These are phyloP conservation scores for Nemania serpens DNA, from an alignment of 2,329 filamentous ascomycete species.

Conservation along the genomic window DNA sequence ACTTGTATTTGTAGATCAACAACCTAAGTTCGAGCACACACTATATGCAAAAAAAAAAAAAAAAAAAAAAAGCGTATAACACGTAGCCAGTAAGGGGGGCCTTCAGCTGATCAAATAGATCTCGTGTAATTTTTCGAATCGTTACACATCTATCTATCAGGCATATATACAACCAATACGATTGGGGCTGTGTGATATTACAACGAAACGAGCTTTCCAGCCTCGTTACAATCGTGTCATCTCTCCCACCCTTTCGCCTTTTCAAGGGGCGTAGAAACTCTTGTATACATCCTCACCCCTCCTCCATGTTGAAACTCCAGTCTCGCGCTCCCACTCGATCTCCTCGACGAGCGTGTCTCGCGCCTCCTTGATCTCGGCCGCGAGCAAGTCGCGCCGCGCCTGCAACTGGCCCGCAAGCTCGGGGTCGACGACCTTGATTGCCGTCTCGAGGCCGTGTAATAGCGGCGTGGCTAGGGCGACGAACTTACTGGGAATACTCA, in stretches of 20 bases:
- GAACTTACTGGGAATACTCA: conserved; percentile 44
- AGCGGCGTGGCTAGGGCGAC: conserved; percentile 44
- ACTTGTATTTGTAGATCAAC: no score
- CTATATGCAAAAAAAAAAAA: background rate
- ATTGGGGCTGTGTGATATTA: conserved; percentile 19
- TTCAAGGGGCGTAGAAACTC: conserved; percentile 37
- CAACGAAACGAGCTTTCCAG: conserved; percentile 12
- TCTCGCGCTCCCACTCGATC: conserved; percentile 40
- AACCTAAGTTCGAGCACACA: background rate
- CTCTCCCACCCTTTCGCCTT: background rate
- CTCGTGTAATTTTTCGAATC: conserved; percentile 31
- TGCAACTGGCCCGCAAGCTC: conserved; percentile 46
- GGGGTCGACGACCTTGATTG: conserved; percentile 47
- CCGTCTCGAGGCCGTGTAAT: conserved; percentile 51
- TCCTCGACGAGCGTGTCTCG: conserved; percentile 40
- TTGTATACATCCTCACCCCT: conserved; percentile 39
- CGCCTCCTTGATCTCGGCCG: conserved; percentile 43
- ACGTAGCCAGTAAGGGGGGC: no score
- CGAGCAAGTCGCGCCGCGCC: conserved; percentile 46
- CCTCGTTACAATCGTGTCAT: background rate
- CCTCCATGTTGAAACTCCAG: conserved; percentile 10
- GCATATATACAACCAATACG: conserved; percentile 15
- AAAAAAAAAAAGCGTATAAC: no score
- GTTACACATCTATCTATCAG: conserved; percentile 19
- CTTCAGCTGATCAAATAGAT: conserved; percentile 13